Conservation (phyloP, 2,329 filamentous ascomycete genomes). For the Neoarthrinium moseri region DNA sequence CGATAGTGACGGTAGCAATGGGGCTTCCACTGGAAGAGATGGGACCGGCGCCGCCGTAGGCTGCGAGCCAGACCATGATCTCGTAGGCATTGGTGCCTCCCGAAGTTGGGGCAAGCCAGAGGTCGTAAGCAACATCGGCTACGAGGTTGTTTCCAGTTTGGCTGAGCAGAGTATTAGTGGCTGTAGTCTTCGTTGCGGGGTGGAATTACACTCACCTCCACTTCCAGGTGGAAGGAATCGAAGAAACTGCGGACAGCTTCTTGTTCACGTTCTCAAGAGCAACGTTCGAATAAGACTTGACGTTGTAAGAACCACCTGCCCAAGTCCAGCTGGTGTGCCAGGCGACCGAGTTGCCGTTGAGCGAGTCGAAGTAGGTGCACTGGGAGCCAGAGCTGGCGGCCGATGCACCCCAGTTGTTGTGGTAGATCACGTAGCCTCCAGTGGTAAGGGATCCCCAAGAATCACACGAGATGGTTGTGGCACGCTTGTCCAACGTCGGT, state of each 20-base stretch:
- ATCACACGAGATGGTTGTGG: slow-evolving; percentile 32
- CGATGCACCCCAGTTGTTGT: slow-evolving; percentile 49
- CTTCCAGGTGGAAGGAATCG: slow-evolving; percentile 46
- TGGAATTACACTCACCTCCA: slow-evolving; percentile 30
- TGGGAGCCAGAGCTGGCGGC: slow-evolving; percentile 36
- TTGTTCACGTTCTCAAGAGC: slow-evolving; percentile 31
- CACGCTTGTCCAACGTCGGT: slow-evolving; percentile 32
- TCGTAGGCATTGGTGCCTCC: slow-evolving; percentile 52
- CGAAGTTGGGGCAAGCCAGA: slow-evolving; percentile 50
- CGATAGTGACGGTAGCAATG: slow-evolving; percentile 52
- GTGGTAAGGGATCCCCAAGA: slow-evolving; percentile 35
- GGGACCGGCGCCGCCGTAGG: slow-evolving; percentile 25
- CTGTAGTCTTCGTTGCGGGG: neutral
- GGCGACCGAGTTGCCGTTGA: slow-evolving; percentile 31
- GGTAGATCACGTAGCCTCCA: slow-evolving; percentile 47
- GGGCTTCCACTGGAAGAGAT: slow-evolving; percentile 44
- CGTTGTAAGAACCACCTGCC: slow-evolving; percentile 35
- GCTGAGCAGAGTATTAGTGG: slow-evolving; percentile 16
- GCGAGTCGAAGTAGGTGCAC: slow-evolving; percentile 38
- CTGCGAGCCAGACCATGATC: slow-evolving; percentile 41
- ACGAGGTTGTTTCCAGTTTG: slow-evolving; percentile 49
- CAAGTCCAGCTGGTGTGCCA: slow-evolving; percentile 45
- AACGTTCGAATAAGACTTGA: slow-evolving; percentile 47
- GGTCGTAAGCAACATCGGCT: slow-evolving; percentile 58
- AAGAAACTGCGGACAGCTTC: slow-evolving; percentile 32